phyloP scores from a whole-genome alignment of 805 yeast species.

The Sungouiella blattae region DNA sequence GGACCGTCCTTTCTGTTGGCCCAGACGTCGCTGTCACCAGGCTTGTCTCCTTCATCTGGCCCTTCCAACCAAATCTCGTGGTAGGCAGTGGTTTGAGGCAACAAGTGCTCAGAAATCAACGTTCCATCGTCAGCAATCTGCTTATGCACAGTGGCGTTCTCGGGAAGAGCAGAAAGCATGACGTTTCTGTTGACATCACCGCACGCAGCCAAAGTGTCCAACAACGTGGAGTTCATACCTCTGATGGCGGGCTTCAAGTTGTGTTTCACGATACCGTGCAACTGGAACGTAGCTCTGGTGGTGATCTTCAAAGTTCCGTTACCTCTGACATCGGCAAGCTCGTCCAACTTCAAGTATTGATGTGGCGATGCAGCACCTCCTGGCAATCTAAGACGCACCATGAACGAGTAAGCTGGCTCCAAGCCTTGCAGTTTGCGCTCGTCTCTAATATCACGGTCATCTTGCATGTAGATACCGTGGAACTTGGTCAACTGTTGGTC shows the following conservation, averaged over 20 bases:
- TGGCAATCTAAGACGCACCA: constrained; percentile 94
- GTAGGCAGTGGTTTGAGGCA: constrained; percentile 92
- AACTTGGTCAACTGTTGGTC: constrained; percentile 95
- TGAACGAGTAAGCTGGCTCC: constrained; percentile 95
- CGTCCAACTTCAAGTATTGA: constrained; percentile 86
- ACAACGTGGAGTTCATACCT: constrained; percentile 83
- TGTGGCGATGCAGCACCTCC: constrained; percentile 86
- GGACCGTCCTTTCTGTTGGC: constrained; percentile 72
- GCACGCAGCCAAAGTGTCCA: constrained; percentile 97
- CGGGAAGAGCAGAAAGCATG: constrained; percentile 86
- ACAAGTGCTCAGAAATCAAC: constrained; percentile 70
- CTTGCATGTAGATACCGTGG: constrained; percentile 98
- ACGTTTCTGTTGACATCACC: constrained; percentile 98
- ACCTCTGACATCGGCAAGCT: constrained; percentile 76
- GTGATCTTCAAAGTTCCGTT: constrained; percentile 93
- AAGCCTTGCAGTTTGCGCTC: constrained; percentile 87
- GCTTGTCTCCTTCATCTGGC: constrained; percentile 64
- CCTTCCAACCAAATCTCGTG: constrained; percentile 97
- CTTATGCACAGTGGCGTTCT: constrained; percentile 73
- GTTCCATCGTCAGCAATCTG: constrained; percentile 66
- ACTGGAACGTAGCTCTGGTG: constrained; percentile 94
- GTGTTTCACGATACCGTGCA: constrained; percentile 91
- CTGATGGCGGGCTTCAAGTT: constrained; percentile 86
- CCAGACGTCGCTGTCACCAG: constrained; percentile 62
- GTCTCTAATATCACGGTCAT: constrained; percentile 94